Evolutionary conservation across 1,139 yeast genomes (phyloP).

Genomic region (Zygoascus meyerae): DNA sequence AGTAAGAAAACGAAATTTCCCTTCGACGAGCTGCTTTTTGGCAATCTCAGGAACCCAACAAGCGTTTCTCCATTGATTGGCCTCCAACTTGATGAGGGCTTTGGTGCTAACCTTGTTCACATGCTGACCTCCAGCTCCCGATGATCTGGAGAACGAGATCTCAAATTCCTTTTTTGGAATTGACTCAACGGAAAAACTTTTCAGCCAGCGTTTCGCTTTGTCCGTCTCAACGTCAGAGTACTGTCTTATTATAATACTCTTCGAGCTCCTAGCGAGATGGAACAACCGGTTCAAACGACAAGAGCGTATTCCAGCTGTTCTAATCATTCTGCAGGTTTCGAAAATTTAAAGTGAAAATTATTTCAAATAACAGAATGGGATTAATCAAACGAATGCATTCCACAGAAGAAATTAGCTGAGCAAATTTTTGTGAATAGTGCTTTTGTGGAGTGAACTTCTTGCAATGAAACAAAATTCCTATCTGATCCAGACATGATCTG

Average conservation of each 20-base stretch:
- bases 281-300: not conserved
- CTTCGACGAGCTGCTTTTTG: slow-evolving; percentile 35
- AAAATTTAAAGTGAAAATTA: too few species aligned
- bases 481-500: too few species aligned
- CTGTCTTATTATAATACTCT: not conserved
- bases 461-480: too few species aligned
- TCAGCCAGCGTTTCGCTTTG: slow-evolving; percentile 39
- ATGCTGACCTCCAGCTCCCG: slow-evolving; percentile 96
- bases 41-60: slow-evolving; percentile 61
- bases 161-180: slow-evolving; percentile 51
- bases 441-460: too few species aligned
- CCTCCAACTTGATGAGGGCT: slow-evolving; percentile 56
- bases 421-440: too few species aligned
- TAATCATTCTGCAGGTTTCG: too few species aligned
- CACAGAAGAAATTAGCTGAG: too few species aligned
- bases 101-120: slow-evolving; percentile 70
- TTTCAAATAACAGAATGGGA: too few species aligned
- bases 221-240: not conserved
- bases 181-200: slow-evolving; percentile 29
- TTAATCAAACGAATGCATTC: too few species aligned
- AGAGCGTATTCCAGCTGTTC: too few species aligned
- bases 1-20: slow-evolving; percentile 50
- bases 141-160: slow-evolving; percentile 60
- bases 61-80: slow-evolving; percentile 45
- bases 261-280: not conserved